Evolutionary conservation across 345 rosid species (phyloP), one percentile per base, ranked within the genome.

Genomic region (Aquilaria sinensis): DNA sequence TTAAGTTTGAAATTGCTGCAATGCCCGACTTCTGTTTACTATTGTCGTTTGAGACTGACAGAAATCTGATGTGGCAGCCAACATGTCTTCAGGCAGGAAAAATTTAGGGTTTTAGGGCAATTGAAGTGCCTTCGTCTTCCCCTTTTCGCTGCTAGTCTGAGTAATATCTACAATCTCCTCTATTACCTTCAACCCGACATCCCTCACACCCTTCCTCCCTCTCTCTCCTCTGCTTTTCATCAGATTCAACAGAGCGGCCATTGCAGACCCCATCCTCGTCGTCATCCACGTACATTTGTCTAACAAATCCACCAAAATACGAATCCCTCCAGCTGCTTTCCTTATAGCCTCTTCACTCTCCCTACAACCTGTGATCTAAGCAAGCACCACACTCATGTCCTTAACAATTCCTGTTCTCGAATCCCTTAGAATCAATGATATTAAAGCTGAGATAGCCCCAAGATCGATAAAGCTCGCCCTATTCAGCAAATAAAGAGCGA

Each of bases 351-450:
- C 88, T 53, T 75, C 89, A 50, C 90, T 81, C 76, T 86, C 98
- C 64, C 80, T 94, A 57, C 96, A 86, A n/a, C 98, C 96, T 10
- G 90, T 96, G 2, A 93, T 72, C 73, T 93, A 97, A 31, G 96
- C 94, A 57, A 88, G 69, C 67, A 93, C 98, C 31, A 96, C 98
- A 59, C 86, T 84, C 12, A 97, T 86, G 66, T 93, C 98, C 74
- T 93, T 97, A 62, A 93, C 86, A 32, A 93, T 75, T 59, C 98
- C 98, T 14, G 69, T 80, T 51, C 94, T 71, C n/a, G 87, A 88
- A 56, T 88, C 97, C 65, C 80, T 86, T 9, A 93, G 62, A 34
- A 88, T 83, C 5, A 88, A 57, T 0, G 90, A 81, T 47, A 93
- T 82, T 53, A 93, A 71, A 0, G 92, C 73, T 11, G 81, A 75